Percentiles rank a stretch among this genome's conserved stretches.
These are phyloP conservation scores for Alternaria sp. DNA, from an alignment of 2,329 filamentous ascomycete species.

Conservation along the genomic window DNA sequence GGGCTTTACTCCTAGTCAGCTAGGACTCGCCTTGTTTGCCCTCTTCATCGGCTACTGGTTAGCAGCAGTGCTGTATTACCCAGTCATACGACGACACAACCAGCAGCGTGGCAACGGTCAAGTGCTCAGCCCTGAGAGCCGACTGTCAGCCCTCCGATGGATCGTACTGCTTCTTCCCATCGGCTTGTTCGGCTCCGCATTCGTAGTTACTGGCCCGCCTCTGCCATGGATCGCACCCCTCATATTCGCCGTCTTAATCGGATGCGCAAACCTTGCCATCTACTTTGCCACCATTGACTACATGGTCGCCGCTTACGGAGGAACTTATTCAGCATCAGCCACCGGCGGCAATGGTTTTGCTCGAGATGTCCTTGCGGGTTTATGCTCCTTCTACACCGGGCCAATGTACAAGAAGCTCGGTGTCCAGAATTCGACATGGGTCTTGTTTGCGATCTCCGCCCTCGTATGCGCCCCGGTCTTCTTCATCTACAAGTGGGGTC, in stretches of 20 bases:
- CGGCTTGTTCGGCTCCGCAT: conserved; percentile 75
- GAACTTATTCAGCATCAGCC: conserved; percentile 73
- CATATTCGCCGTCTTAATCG: conserved; percentile 64
- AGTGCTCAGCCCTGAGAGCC: conserved; percentile 67
- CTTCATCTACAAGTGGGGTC: conserved; percentile 65
- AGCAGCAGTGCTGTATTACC: conserved; percentile 68
- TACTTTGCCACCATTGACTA: conserved; percentile 83
- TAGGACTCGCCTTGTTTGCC: conserved; percentile 67
- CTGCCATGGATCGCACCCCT: conserved; percentile 67
- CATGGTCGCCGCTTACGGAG: conserved; percentile 78
- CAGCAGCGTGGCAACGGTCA: conserved; percentile 57
- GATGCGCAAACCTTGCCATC: conserved; percentile 74
- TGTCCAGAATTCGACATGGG: conserved; percentile 35
- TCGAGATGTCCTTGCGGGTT: conserved; percentile 76
- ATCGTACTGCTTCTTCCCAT: conserved; percentile 69
- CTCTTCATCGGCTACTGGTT: conserved; percentile 71
- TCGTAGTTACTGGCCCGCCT: conserved; percentile 66
- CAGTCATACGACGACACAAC: conserved; percentile 58
- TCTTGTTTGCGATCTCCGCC: conserved; percentile 61
- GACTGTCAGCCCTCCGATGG: conserved; percentile 71
- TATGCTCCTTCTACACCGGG: conserved; percentile 66
- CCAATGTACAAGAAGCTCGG: conserved; percentile 51
- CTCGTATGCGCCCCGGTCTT: conserved; percentile 64
- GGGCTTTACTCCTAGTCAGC: conserved; percentile 65
- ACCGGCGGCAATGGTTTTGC: conserved; percentile 81